Conservation (phyloP, 2,329 filamentous ascomycete genomes). For the Beauveria asiatica region DNA sequence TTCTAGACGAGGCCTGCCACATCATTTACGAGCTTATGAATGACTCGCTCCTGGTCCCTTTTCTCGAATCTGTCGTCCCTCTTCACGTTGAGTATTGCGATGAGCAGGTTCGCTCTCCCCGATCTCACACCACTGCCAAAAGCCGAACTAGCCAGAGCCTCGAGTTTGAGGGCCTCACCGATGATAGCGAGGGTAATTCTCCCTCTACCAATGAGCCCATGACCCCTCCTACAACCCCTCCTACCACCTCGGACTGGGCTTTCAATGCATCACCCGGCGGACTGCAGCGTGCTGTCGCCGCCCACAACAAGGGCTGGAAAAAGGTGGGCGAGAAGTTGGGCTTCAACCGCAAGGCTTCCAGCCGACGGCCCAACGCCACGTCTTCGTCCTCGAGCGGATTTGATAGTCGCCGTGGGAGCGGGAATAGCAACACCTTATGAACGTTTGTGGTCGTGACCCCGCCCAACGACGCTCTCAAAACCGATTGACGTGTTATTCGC, state of each 20-base stretch:
- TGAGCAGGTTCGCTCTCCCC: conserved; percentile 35
- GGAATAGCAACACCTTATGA: conserved; percentile 41
- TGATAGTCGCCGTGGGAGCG: conserved; percentile 28
- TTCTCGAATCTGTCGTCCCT: conserved; percentile 60
- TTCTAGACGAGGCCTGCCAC: conserved; percentile 71
- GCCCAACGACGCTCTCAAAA: conserved; percentile 27
- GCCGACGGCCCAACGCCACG: conserved; percentile 33
- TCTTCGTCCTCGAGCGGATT: conserved; percentile 25
- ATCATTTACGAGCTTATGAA: conserved; percentile 97
- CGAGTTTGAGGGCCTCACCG: conserved; percentile 46
- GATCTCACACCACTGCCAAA: conserved; percentile 33
- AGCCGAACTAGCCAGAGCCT: conserved; percentile 37
- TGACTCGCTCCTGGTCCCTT: conserved; percentile 87
- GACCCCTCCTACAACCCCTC: conserved; percentile 67
- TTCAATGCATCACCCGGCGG: conserved; percentile 44
- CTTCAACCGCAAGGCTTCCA: conserved; percentile 43
- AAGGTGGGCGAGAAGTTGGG: conserved; percentile 55
- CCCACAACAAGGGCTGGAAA: conserved; percentile 54
- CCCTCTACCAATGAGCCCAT: conserved; percentile 52
- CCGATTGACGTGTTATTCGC: conserved; percentile 14
- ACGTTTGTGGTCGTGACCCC: conserved; percentile 48
- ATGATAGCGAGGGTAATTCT: conserved; percentile 57
- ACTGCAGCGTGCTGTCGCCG: conserved; percentile 45
- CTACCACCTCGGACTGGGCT: conserved; percentile 47
- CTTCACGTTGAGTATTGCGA: conserved; percentile 28